Percentiles rank a stretch among this genome's conserved stretches.
Conservation (phyloP, 441 rosid species). For the Corymbia calophylla region DNA sequence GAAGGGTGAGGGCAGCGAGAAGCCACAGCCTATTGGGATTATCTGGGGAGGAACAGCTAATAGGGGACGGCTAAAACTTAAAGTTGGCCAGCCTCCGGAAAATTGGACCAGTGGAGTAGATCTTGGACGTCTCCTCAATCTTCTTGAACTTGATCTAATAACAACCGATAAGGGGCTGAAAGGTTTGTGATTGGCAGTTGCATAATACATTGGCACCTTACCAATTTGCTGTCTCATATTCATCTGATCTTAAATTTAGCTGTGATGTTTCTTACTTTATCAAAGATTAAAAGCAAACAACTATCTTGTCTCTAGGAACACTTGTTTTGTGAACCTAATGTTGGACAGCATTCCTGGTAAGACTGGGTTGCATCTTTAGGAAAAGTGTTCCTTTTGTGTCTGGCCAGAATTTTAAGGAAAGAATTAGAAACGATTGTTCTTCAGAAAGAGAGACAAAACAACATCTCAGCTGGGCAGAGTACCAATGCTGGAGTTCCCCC, state of each 20-base stretch:
- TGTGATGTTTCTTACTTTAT: neutral
- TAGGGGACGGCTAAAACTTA: slow-evolving; percentile 60
- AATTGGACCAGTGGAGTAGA: slow-evolving; percentile 81
- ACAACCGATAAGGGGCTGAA: slow-evolving; percentile 58
- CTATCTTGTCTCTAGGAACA: neutral
- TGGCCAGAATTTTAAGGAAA: neutral
- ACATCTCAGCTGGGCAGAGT: neutral
- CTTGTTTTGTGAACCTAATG: neutral
- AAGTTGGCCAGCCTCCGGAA: slow-evolving; percentile 64
- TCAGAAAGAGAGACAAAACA: neutral
- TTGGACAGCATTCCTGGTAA: neutral
- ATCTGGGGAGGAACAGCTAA: slow-evolving; percentile 86
- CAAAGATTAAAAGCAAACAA: neutral
- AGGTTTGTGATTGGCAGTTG: slow-evolving; percentile 20
- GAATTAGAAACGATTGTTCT: neutral
- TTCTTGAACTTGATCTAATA: slow-evolving; percentile 65
- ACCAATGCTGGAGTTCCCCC: neutral
- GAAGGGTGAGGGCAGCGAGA: slow-evolving; percentile 51
- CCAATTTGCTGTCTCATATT: neutral
- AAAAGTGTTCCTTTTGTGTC: neutral
- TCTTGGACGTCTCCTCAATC: slow-evolving; percentile 66
- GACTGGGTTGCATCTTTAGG: neutral
- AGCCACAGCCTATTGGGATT: slow-evolving; percentile 62
- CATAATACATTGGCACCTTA: neutral
- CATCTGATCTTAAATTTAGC: neutral